Percentiles rank a stretch among this genome's conserved stretches.
Conservation (phyloP, 495 filamentous ascomycete species). For the Filosporella fistucella region DNA sequence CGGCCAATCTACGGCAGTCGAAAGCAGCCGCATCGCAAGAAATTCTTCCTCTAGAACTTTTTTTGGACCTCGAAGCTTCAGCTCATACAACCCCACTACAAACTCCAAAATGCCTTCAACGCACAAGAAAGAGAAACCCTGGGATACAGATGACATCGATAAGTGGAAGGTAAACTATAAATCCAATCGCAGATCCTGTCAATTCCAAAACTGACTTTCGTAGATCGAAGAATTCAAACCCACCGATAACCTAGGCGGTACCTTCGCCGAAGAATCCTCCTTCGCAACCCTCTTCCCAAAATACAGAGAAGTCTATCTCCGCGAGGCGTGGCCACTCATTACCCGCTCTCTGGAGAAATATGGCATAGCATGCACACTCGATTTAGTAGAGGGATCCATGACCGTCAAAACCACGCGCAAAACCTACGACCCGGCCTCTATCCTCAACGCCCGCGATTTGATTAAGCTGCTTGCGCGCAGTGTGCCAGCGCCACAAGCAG, state of each 20-base stretch:
- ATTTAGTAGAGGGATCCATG: constrained; percentile 95
- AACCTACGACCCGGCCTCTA: constrained; percentile 90
- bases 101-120: constrained; percentile 74
- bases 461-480: constrained; percentile 89
- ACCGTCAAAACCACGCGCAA: constrained; percentile 91
- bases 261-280: constrained; percentile 87
- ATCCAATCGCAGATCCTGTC: background rate
- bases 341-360: constrained; percentile 78
- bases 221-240: constrained; percentile 78
- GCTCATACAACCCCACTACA: constrained; percentile 11
- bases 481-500: constrained; percentile 86
- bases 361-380: constrained; percentile 81
- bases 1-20: too few species aligned
- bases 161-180: constrained; percentile 73
- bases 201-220: constrained; percentile 4
- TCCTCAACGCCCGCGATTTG: constrained; percentile 90
- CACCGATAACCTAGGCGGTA: constrained; percentile 78
- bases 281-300: constrained; percentile 94
- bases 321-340: constrained; percentile 81
- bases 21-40: too few species aligned
- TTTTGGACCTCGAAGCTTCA: constrained; percentile 13
- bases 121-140: constrained; percentile 91
- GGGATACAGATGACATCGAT: constrained; percentile 97
- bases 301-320: constrained; percentile 92
- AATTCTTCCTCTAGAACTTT: constrained; percentile 8